Evolutionary conservation across 352 stramenopile species (phyloP).

Genomic region (Globisporangium emineosum): DNA sequence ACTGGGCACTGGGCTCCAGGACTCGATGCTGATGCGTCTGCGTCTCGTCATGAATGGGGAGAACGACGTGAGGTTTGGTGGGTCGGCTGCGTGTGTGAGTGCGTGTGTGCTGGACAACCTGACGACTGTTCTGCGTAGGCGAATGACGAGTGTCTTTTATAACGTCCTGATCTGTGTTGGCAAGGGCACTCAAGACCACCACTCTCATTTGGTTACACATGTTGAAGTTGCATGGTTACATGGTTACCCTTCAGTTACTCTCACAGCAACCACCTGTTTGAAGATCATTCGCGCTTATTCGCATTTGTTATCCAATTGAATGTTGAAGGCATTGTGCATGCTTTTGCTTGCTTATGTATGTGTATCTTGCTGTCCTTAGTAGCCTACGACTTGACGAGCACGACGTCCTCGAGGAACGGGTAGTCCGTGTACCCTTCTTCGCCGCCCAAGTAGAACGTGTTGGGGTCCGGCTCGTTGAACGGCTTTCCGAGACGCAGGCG

Average conservation of each 20-base stretch:
- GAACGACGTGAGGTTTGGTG: too few species aligned
- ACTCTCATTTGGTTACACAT: not conserved
- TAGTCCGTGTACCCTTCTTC: constrained; percentile 29
- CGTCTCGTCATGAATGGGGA: not conserved
- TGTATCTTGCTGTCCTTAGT: not conserved
- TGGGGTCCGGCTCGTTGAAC: constrained; percentile 28
- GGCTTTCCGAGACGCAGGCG: constrained; percentile 23
- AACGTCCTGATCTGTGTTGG: too few species aligned
- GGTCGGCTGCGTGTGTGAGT: too few species aligned
- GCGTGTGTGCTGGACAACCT: not conserved
- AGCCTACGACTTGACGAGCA: not conserved
- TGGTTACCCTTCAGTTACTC: not conserved
- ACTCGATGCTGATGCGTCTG: not conserved
- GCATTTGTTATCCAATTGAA: not conserved
- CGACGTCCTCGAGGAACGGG: constrained; percentile 5
- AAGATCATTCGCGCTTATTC: not conserved
- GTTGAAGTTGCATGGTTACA: not conserved
- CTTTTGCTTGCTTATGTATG: not conserved
- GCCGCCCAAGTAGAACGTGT: constrained; percentile 25
- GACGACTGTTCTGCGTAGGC: not conserved
- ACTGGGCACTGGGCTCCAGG: not conserved
- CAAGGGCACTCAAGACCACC: not conserved
- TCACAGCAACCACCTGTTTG: not conserved
- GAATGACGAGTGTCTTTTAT: too few species aligned
- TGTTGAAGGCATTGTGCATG: too few species aligned